Conservation (phyloP, 148 eudicot species). For the Fagopyrum homotropicum region DNA sequence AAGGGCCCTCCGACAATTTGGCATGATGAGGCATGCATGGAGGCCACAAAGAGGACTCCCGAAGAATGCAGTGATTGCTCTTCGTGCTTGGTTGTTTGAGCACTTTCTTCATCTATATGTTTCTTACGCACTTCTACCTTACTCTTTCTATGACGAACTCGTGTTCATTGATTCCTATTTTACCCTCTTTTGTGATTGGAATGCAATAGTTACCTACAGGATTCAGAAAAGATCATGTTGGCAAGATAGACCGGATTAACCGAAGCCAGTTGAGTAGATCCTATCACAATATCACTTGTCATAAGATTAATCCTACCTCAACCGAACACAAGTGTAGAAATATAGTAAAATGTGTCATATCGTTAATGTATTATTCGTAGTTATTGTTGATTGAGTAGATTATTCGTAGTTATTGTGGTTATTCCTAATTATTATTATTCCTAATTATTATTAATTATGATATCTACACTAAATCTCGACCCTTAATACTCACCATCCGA, state of each 20-base stretch:
- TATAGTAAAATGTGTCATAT: no score
- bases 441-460: no score
- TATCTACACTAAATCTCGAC: no score
- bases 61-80: slow-evolving; percentile 74
- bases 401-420: no score
- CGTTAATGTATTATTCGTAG: no score
- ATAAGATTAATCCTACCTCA: no score
- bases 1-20: no score
- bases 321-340: no score
- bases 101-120: slow-evolving; percentile 95
- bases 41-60: slow-evolving; percentile 46
- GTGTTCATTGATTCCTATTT: not conserved
- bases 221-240: slow-evolving; percentile 78
- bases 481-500: no score
- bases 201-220: slow-evolving; percentile 71
- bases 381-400: no score
- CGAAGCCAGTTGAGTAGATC: slow-evolving; percentile 70
- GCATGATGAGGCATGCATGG: no score
- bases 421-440: no score
- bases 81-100: slow-evolving; percentile 98
- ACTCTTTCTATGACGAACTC: not conserved
- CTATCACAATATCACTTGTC: slow-evolving; percentile 17
- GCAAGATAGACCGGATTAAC: slow-evolving; percentile 87
- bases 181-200: slow-evolving; percentile 8
- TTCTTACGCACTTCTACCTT: slow-evolving; percentile 1